Conservation (phyloP, 2,329 filamentous ascomycete species). For the Exophiala alcalophila region DNA sequence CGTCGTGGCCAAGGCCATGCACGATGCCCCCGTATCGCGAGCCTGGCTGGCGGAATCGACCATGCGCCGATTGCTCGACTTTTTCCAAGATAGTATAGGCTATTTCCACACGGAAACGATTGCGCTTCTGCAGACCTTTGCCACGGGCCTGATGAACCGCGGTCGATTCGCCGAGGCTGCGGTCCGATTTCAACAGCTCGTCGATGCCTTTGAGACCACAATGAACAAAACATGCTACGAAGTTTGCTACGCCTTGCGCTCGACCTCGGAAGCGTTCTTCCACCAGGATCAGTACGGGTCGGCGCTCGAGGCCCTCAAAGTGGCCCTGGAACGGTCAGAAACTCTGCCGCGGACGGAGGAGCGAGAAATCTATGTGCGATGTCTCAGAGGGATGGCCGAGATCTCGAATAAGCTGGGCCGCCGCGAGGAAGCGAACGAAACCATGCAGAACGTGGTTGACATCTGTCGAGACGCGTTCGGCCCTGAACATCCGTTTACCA, state of each 20-base stretch:
- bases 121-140: slow-evolving; percentile 30
- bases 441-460: slow-evolving; percentile 30
- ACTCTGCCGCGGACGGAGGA: slow-evolving; percentile 25
- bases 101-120: slow-evolving; percentile 31
- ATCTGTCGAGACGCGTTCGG: slow-evolving; percentile 29
- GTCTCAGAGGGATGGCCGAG: slow-evolving; percentile 28
- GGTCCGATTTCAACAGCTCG: slow-evolving; percentile 29
- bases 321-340: slow-evolving; percentile 25
- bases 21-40: slow-evolving; percentile 21
- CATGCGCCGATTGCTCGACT: slow-evolving; percentile 28
- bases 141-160: slow-evolving; percentile 28
- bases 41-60: slow-evolving; percentile 28
- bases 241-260: slow-evolving; percentile 28
- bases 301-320: slow-evolving; percentile 27
- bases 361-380: slow-evolving; percentile 31
- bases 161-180: slow-evolving; percentile 29
- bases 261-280: slow-evolving; percentile 30
- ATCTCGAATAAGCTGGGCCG: slow-evolving; percentile 27
- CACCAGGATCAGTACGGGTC: slow-evolving; percentile 25
- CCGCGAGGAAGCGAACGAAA: slow-evolving; percentile 27
- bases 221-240: slow-evolving; percentile 28
- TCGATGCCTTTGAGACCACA: slow-evolving; percentile 30
- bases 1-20: slow-evolving; percentile 26
- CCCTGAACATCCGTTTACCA: slow-evolving; percentile 29
- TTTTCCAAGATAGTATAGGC: slow-evolving; percentile 31